Conservation (phyloP, 1,284 basidiomycete genomes). For the Singerocomus inundabilis region DNA sequence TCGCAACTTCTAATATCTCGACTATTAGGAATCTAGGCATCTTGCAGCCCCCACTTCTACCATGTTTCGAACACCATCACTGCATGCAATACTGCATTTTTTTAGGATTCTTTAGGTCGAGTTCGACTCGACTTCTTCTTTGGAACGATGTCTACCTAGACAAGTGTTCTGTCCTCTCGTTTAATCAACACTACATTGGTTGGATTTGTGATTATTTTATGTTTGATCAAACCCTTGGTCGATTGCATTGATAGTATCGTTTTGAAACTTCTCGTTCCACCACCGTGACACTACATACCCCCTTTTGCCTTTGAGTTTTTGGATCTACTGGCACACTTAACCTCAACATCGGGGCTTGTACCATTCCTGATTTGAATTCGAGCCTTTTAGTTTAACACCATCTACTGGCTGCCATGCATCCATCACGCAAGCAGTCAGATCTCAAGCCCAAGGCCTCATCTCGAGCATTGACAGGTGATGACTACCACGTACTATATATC, state of each 20-base stretch:
- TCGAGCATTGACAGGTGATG: too few relatives aligned
- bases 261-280: too few relatives aligned
- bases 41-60: background rate
- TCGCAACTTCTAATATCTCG: constrained; percentile 11
- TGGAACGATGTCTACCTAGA: constrained; percentile 30
- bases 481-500: too few relatives aligned
- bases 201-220: constrained; percentile 27
- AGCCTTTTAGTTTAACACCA: background rate
- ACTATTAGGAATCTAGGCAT: background rate
- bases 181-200: constrained; percentile 28
- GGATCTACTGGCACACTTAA: background rate
- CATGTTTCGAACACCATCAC: constrained; percentile 6
- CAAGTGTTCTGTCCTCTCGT: constrained; percentile 41
- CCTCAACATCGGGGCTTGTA: background rate
- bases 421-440: background rate
- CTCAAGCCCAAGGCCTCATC: too few relatives aligned
- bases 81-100: constrained; percentile 6
- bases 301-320: background rate
- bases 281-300: background rate
- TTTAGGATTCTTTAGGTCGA: constrained; percentile 2
- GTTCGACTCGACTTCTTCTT: constrained; percentile 1
- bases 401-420: background rate
- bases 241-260: constrained; percentile 12
- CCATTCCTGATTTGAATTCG: constrained; percentile 3
- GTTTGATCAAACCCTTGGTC: constrained; percentile 19